Evolutionary conservation across 257 asterid species (phyloP), one percentile per base, ranked within the genome.

Genomic region (Catharanthus roseus): DNA sequence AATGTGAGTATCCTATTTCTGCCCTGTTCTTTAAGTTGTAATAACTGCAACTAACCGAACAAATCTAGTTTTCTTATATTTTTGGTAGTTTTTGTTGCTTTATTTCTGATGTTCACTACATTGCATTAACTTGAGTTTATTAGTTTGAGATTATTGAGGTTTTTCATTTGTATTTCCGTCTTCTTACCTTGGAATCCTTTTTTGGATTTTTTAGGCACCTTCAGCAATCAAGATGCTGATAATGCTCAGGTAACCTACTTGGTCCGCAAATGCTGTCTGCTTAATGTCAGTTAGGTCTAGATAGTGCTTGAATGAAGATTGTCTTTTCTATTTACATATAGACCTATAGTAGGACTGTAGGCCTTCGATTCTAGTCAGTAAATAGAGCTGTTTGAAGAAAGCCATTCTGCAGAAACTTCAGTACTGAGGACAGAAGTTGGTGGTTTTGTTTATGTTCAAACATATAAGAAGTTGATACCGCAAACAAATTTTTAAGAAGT

Each of bases 191-290:
- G 34, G 11, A 45, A 24, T 63, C 45, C 64, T 34, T 56, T 56
- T 0, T 10, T 29, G 13, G 8, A 10, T 56, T 56, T 24, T 26
- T 19, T 89, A 89, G 93, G 89, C 50, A 65, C 74, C 39, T 45
- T 85, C 45, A 55, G 69, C 57, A 81, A 83, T 68, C 82, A 89
- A 72, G 95, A 85, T 70, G 86, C 75, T 82, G 83, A 72, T 69
- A 75, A 58, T 70, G 70, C 85, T 68, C 81, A 89, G 95, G 97
- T 89, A 65, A 33, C 57, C 15, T 10, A 33, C 63, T 39, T 29
- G 31, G 36, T 53, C 45, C 19, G 16, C 21, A 21, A 18, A 23
- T 8, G 47, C 45, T 12, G 29, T 19, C 11, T 31, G 66, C 66
- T 38, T 2, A 33, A 31, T 16, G 26, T 66, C 21, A 21, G 41